Base-by-base conservation (phyloP, 129 eudicot species). In the Cynara cardunculus region DNA sequence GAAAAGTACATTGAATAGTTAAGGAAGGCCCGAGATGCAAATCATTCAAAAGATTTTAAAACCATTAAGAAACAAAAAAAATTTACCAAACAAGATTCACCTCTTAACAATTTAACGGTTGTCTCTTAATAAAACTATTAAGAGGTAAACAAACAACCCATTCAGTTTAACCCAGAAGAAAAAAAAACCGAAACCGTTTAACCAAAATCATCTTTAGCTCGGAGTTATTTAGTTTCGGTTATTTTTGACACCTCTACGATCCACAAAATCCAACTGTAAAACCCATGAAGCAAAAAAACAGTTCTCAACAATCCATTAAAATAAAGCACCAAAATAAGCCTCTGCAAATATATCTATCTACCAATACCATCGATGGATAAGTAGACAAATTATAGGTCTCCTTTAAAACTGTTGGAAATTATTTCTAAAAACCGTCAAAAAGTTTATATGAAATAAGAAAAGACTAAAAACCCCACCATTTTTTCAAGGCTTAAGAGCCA, bases 401-500 rank as follows among this genome's bases (percentile, higher is more conserved):
- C 74, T 77, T 31, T 76, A 56, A 76, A 76, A 61, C 26, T 56
- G 77, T 76, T 62, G 72, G 67, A 16, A 70, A 76, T 82, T 76
- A 69, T 76, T 34, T 77, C 16, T 18, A 21, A 61, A 77, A 71
- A 64, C 30, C 37, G 78, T 77, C 44, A 71, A 56, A 83, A 83
- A 78, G 39, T 34, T 34, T 83, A 34, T n/a, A 56, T 5, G 65
- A 56, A 56, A n/a, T 5, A n/a, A n/a, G 31, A 13, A 19, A 71
- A 39, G 34, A 69, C 39, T 44, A 49, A 53, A 71, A 74, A 69
- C 25, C 76, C 22, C 34, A 49, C 53, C 76, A 82, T 7, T 35
- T 25, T 49, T 28, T 81, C 75, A 93, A 2, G 98, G 98, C 86
- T 94, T 94, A 62, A 94, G 96, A 77, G 98, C 96, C 88, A 94